Percentiles rank a stretch among this genome's conserved stretches.
phyloP scores from a whole-genome alignment of 805 yeast species.

The Priceomyces medius region DNA sequence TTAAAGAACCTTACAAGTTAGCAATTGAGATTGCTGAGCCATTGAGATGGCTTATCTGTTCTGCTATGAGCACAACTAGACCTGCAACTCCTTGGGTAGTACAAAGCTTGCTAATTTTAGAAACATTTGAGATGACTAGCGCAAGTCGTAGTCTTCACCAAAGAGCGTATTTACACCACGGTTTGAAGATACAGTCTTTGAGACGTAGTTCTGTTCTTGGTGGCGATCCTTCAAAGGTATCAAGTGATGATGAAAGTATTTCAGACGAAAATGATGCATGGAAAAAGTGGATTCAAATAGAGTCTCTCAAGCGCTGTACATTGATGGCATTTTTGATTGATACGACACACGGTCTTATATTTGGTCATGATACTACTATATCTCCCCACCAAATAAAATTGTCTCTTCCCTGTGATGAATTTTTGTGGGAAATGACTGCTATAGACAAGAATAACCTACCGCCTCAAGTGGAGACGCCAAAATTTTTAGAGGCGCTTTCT shows the following conservation, averaged over 20 bases:
- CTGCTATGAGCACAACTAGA: constrained; percentile 64
- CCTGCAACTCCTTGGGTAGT: constrained; percentile 73
- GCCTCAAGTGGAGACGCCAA: constrained; percentile 15
- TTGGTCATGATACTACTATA: constrained; percentile 25
- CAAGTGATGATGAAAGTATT: constrained; percentile 12
- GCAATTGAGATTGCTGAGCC: constrained; percentile 53
- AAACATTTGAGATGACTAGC: constrained; percentile 69
- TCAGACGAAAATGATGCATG: constrained; percentile 12
- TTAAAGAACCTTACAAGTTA: constrained; percentile 21
- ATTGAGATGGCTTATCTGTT: constrained; percentile 64
- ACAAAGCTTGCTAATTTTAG: constrained; percentile 66
- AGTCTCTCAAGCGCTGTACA: constrained; percentile 30
- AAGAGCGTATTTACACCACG: constrained; percentile 77
- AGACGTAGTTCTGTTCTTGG: constrained; percentile 31
- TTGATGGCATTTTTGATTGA: constrained; percentile 34
- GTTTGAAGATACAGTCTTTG: constrained; percentile 43
- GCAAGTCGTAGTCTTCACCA: constrained; percentile 67
- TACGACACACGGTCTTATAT: constrained; percentile 31
- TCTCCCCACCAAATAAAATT: constrained; percentile 24
- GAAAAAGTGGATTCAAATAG: constrained; percentile 34
- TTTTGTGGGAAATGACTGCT: constrained; percentile 21
- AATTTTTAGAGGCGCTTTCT: constrained; percentile 20
- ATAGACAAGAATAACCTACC: constrained; percentile 11
- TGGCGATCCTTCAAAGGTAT: constrained; percentile 30
- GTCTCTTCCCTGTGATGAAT: constrained; percentile 24